These are phyloP conservation scores for Phytopythium chamaehyphon DNA, from an alignment of 352 stramenopile genomes.

Conservation along the genomic window DNA sequence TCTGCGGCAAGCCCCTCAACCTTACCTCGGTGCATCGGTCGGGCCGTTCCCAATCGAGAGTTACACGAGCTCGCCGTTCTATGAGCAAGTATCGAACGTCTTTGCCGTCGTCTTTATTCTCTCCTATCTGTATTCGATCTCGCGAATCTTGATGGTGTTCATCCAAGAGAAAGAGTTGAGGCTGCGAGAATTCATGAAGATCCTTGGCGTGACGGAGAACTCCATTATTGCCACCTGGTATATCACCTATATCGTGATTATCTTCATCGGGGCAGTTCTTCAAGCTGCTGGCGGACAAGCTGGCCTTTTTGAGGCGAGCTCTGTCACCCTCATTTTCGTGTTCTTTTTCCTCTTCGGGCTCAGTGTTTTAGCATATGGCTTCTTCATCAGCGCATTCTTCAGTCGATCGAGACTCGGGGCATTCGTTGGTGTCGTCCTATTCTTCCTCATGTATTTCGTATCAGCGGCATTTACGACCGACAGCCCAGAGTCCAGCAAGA, in stretches of 20 bases:
- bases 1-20: constrained; percentile 40
- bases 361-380: constrained; percentile 45
- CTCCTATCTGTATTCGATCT: constrained; percentile 86
- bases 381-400: constrained; percentile 77
- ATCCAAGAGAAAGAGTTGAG: constrained; percentile 90
- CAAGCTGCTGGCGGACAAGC: constrained; percentile 38
- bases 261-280: constrained; percentile 56
- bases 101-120: constrained; percentile 88
- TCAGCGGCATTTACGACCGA: constrained; percentile 27
- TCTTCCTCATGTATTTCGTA: constrained; percentile 85
- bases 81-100: constrained; percentile 42
- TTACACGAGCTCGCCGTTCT: constrained; percentile 53
- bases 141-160: constrained; percentile 71
- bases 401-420: constrained; percentile 44
- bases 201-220: constrained; percentile 82
- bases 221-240: constrained; percentile 70
- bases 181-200: constrained; percentile 87
- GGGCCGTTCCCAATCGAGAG: constrained; percentile 35
- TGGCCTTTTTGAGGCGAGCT: constrained; percentile 39
- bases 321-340: constrained; percentile 56
- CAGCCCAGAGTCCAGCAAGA: constrained; percentile 29
- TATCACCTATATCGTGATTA: constrained; percentile 84
- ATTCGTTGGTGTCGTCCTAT: constrained; percentile 73
- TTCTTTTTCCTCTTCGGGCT: constrained; percentile 71
- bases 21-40: constrained; percentile 24